A percentile compares a stretch with the other conserved stretches of the same genome.
Conservation (phyloP, 768 basidiomycete genomes). For the Tricholoma bakamatsutake region DNA sequence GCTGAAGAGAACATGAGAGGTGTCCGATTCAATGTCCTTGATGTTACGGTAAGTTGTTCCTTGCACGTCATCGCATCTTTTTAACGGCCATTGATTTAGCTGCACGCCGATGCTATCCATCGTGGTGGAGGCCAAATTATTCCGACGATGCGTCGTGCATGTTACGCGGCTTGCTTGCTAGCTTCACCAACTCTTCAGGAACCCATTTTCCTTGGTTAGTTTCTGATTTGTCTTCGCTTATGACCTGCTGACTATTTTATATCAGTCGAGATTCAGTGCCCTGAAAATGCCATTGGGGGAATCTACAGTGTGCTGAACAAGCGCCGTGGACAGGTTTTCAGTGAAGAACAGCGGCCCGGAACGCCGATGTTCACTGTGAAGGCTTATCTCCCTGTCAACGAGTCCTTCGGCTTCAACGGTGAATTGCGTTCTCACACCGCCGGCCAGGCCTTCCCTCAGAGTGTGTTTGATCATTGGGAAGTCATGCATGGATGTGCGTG, state of each 20-base stretch:
- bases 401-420: slow-evolving; percentile 97
- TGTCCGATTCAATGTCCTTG: slow-evolving; percentile 90
- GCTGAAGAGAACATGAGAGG: slow-evolving; percentile 99
- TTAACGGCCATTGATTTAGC: slow-evolving; percentile 32
- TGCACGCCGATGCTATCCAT: slow-evolving; percentile 98
- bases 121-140: slow-evolving; percentile 99
- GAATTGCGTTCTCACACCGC: slow-evolving; percentile 88
- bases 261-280: slow-evolving; percentile 95
- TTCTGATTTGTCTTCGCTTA: not conserved
- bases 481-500: slow-evolving; percentile 75
- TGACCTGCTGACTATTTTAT: not conserved
- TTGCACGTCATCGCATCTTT: not conserved
- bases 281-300: slow-evolving; percentile 96
- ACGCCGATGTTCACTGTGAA: slow-evolving; percentile 99
- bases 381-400: slow-evolving; percentile 88
- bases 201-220: slow-evolving; percentile 85
- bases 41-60: slow-evolving; percentile 70
- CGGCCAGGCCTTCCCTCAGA: slow-evolving; percentile 98
- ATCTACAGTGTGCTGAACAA: slow-evolving; percentile 93
- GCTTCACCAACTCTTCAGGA: slow-evolving; percentile 91
- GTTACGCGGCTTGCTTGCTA: slow-evolving; percentile 93
- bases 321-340: slow-evolving; percentile 97
- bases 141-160: slow-evolving; percentile 93
- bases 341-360: slow-evolving; percentile 93
- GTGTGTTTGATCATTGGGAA: slow-evolving; percentile 93